Evolutionary conservation across 1,284 basidiomycete species (phyloP), one percentile per base, ranked within the genome.

Genomic region (Naganishia sp.): DNA sequence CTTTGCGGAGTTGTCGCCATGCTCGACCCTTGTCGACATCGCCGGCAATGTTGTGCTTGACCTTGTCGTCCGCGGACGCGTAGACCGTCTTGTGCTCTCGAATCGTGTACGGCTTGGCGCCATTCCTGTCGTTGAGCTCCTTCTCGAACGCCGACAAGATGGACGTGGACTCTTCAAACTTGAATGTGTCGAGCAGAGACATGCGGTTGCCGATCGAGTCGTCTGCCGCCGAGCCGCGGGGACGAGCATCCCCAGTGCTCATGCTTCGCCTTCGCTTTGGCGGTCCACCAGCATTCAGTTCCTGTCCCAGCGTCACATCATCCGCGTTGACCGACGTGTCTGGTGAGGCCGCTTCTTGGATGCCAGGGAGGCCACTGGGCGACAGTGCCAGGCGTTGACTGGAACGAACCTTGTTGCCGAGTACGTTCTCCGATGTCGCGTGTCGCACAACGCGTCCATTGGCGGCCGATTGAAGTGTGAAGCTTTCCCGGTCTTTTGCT

Each of bases 1-100:
- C 92, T 31, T 93, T 82, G 66, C 91, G 85, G 49, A 97, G 86
- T 35, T 88, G 84, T 73, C 87, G 85, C 94, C 95, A 98, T 1
- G 94, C 93, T 74, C 86, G 88, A 7, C 90, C 89, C 43, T 82
- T 80, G 72, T 92, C 88, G 31, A 93, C 82, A 76, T 94, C 92
- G 18, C 92, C 91, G 47, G 89, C 87, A 35, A 82, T 80, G 73
- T 86, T 82, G 76, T 91, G 90, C 3, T 86, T 83, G 47, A 92
- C 82, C 67, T 85, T 83, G 68, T 89, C 87, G 54, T 89, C 88
- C 13, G 88, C 87, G 17, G 88, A 88, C 5, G 90, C 91, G 72
- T 90, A 90, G 50, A 94, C 90, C n/a, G 85, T 88, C 41, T 81
- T 83, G 70, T 86, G 84, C 75, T 92, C 87, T 23, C 87, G 85